phyloP scores from a whole-genome alignment of 352 stramenopile species.

The Phytophthora tentaculata region DNA sequence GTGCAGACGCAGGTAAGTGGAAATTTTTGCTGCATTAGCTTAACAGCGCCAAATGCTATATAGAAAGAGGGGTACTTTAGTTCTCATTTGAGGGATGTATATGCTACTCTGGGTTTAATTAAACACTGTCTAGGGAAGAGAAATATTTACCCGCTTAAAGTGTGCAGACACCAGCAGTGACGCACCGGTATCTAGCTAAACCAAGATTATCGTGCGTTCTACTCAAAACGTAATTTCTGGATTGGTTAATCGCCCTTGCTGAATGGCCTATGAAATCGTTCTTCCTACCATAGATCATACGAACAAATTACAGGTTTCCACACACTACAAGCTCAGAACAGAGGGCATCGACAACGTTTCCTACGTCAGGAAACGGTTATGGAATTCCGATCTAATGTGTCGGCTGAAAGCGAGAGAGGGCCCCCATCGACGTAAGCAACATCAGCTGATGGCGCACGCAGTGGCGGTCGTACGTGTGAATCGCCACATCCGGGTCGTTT shows the following conservation, averaged over 20 bases:
- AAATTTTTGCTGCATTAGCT: neutral
- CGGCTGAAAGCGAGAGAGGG: neutral
- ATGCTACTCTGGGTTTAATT: too few relatives aligned
- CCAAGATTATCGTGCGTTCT: neutral
- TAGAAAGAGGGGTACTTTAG: too few relatives aligned
- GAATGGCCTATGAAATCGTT: neutral
- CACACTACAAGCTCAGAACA: neutral
- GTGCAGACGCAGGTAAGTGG: too few relatives aligned
- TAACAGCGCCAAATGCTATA: too few relatives aligned
- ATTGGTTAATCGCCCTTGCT: neutral
- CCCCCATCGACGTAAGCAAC: neutral
- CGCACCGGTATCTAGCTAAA: too few relatives aligned
- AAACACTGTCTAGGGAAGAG: too few relatives aligned
- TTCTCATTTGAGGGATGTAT: too few relatives aligned
- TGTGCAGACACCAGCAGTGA: too few relatives aligned
- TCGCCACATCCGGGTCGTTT: neutral
- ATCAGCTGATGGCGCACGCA: neutral
- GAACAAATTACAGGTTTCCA: neutral
- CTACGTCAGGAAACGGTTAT: neutral
- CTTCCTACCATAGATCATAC: neutral
- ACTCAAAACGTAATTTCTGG: neutral
- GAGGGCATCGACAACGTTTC: neutral
- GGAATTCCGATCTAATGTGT: neutral
- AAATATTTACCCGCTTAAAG: too few relatives aligned
- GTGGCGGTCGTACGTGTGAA: neutral